Conservation (phyloP, 164 flowering plant species). For the Sedum album region DNA sequence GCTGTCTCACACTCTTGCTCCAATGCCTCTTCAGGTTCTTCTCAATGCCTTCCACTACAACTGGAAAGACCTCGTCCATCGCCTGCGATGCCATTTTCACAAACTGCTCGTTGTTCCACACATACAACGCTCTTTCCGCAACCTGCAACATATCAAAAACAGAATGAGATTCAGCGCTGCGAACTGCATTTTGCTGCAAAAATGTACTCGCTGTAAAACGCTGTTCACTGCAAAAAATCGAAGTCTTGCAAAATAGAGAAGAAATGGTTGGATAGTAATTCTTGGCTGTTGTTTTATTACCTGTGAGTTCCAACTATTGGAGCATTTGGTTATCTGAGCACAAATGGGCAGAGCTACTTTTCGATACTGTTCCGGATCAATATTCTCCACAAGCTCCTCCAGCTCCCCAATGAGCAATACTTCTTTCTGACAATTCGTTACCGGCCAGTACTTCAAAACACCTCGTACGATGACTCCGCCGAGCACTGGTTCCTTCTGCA, state of each 20-base stretch:
- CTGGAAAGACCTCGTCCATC: slow-evolving; percentile 39
- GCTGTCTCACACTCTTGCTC: slow-evolving; percentile 49
- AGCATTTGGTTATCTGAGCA: slow-evolving; percentile 38
- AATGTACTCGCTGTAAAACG: too few species aligned
- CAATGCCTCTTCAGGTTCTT: slow-evolving; percentile 60
- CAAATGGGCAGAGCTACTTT: slow-evolving; percentile 49
- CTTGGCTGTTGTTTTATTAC: slow-evolving; percentile 18
- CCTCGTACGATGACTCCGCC: slow-evolving; percentile 48
- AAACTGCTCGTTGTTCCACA: slow-evolving; percentile 58
- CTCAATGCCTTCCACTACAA: slow-evolving; percentile 51
- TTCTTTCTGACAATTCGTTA: slow-evolving; percentile 61
- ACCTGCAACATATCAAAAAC: slow-evolving; percentile 29
- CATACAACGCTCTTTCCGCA: slow-evolving; percentile 64
- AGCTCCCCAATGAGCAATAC: slow-evolving; percentile 53
- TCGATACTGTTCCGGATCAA: slow-evolving; percentile 34
- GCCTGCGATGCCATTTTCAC: slow-evolving; percentile 44
- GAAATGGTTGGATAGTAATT: background rate
- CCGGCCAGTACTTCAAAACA: slow-evolving; percentile 60
- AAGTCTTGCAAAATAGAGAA: background rate
- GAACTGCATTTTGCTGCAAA: too few species aligned
- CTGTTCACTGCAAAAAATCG: too few species aligned
- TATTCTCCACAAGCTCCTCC: slow-evolving; percentile 60
- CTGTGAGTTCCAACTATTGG: slow-evolving; percentile 65
- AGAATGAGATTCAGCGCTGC: too few species aligned
- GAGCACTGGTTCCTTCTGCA: slow-evolving; percentile 63